These are phyloP conservation scores for Fusarium algeriense DNA, from an alignment of 2,329 filamentous ascomycete species.

Conservation along the genomic window DNA sequence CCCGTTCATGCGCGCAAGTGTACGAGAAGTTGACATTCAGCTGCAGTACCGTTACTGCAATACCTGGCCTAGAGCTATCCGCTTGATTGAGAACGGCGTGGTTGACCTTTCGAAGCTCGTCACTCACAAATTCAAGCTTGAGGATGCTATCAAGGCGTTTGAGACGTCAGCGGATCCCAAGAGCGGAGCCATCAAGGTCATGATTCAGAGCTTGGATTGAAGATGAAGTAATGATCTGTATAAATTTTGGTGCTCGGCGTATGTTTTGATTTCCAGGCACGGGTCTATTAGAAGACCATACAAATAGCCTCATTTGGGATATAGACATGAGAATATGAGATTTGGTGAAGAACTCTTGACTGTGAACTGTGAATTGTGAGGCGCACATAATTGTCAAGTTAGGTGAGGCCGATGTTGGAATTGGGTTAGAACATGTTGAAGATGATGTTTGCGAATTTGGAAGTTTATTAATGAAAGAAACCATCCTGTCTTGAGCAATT, in stretches of 20 bases:
- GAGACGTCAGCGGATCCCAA: constrained; percentile 87
- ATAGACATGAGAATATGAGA: constrained; percentile 41
- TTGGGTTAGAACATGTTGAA: neutral
- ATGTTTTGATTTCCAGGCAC: constrained; percentile 39
- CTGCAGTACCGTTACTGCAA: constrained; percentile 98
- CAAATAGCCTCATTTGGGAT: constrained; percentile 28
- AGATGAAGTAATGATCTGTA: constrained; percentile 19
- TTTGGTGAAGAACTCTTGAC: neutral
- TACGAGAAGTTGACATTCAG: constrained; percentile 92
- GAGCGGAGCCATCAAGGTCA: constrained; percentile 97
- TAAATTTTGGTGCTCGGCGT: constrained; percentile 43
- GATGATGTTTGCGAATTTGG: neutral
- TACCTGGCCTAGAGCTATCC: constrained; percentile 94
- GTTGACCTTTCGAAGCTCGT: constrained; percentile 85
- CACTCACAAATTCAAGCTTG: constrained; percentile 86
- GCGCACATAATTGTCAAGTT: neutral
- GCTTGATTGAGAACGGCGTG: constrained; percentile 85
- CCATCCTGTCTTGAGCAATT: neutral
- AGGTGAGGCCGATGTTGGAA: neutral
- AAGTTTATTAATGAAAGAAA: neutral
- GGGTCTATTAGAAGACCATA: constrained; percentile 32
- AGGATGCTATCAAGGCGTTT: constrained; percentile 91
- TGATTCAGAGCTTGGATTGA: constrained; percentile 81
- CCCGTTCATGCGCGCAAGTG: constrained; percentile 93
- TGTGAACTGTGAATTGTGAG: constrained; percentile 2